These are phyloP conservation scores for Ophiognomonia clavigignenti-juglandacearum DNA, from an alignment of 2,329 filamentous ascomycete species.

Conservation along the genomic window DNA sequence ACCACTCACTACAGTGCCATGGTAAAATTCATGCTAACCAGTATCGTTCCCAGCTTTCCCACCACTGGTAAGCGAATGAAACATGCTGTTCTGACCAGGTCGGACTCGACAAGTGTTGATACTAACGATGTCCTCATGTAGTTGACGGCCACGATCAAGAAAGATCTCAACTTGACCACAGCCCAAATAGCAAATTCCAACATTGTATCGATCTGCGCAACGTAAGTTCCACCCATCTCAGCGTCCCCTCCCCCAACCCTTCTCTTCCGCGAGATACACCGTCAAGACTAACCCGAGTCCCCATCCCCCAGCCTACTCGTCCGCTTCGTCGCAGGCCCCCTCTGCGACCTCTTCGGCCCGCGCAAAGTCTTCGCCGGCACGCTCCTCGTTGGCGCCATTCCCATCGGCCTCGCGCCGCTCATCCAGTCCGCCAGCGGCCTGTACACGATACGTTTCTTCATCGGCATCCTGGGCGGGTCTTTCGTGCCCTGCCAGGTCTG, in stretches of 20 bases:
- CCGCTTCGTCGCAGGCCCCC: constrained; percentile 70
- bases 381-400: constrained; percentile 73
- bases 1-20: too few species aligned
- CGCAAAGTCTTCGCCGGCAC: constrained; percentile 73
- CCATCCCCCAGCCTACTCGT: constrained; percentile 57
- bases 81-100: not conserved
- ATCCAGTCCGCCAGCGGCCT: constrained; percentile 63
- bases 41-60: constrained; percentile 57
- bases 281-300: not conserved
- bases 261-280: not conserved
- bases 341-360: constrained; percentile 82
- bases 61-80: constrained; percentile 58
- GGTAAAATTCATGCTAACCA: not conserved
- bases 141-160: constrained; percentile 71
- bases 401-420: constrained; percentile 76
- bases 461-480: constrained; percentile 71
- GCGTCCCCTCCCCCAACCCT: too few species aligned
- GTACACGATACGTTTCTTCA: constrained; percentile 72
- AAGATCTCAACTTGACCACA: constrained; percentile 68
- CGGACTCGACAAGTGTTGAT: too few species aligned
- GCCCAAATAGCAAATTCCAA: constrained; percentile 82
- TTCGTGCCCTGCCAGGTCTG: constrained; percentile 90
- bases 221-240: too few species aligned
- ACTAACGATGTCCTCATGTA: constrained; percentile 25
- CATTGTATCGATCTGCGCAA: constrained; percentile 73